A percentile compares a stretch with the other conserved stretches of the same genome.
Evolutionary conservation across 169 alveolate species (phyloP).

Genomic region (Eimeria praecox): DNA sequence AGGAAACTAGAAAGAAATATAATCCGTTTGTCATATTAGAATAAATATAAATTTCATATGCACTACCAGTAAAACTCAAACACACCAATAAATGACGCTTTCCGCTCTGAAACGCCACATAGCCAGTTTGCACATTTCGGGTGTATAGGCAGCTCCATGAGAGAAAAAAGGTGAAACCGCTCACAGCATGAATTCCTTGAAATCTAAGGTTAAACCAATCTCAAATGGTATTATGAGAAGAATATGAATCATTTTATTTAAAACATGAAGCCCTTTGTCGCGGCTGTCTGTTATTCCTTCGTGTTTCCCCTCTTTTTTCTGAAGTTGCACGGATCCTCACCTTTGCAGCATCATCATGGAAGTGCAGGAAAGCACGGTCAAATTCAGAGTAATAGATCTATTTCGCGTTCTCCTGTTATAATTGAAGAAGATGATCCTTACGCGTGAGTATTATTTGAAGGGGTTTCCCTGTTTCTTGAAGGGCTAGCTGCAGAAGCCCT

Average conservation of each 20-base stretch:
- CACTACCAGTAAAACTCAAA: too few relatives aligned
- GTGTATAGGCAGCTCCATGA: slow-evolving; percentile 13
- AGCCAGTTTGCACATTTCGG: neutral
- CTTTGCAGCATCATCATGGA: slow-evolving; percentile 10
- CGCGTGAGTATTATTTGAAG: neutral
- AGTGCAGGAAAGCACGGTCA: neutral
- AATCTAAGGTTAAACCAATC: neutral
- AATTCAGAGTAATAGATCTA: neutral
- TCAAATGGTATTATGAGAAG: neutral
- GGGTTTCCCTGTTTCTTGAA: neutral
- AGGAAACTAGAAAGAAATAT: too few relatives aligned
- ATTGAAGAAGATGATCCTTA: slow-evolving; percentile 36
- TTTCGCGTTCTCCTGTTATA: neutral
- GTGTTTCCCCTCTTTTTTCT: neutral
- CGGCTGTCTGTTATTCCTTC: neutral
- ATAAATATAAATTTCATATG: too few relatives aligned
- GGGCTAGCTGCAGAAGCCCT: neutral
- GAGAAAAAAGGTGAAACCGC: too few relatives aligned
- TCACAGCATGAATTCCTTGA: neutral
- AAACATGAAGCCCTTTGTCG: neutral
- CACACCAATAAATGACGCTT: neutral
- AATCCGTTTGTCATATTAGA: too few relatives aligned
- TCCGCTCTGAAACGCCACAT: neutral
- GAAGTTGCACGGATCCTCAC: neutral
- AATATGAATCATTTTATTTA: neutral